Evolutionary conservation across 2,329 filamentous ascomycete species (phyloP).

Genomic region (Aureobasidium melanogenum): DNA sequence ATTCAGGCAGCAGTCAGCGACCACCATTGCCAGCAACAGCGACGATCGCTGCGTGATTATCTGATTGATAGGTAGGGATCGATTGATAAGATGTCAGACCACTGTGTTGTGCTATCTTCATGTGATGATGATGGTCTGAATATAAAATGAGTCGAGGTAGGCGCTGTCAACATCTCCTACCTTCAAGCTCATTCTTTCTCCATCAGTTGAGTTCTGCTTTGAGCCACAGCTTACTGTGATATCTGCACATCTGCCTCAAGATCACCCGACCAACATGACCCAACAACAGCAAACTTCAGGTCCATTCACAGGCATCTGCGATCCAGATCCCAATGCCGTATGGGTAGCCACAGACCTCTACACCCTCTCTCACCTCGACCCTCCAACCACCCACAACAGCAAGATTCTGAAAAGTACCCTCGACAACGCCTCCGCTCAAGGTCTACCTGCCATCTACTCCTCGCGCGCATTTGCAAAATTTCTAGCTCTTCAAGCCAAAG

Average conservation of each 20-base stretch:
- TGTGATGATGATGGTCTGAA: neutral
- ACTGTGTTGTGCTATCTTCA: neutral
- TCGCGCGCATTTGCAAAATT: slow-evolving; percentile 28
- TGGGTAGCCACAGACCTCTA: slow-evolving; percentile 22
- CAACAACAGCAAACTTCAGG: neutral
- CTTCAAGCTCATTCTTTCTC: neutral
- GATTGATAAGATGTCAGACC: no score
- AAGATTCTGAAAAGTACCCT: slow-evolving; percentile 8
- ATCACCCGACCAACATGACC: neutral
- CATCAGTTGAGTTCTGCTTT: neutral
- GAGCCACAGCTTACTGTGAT: neutral
- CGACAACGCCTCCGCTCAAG: slow-evolving; percentile 3
- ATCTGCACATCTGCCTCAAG: neutral
- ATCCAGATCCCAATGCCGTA: neutral
- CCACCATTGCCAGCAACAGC: neutral
- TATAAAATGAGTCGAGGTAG: neutral
- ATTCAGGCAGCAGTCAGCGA: neutral
- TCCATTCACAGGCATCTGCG: neutral
- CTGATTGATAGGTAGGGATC: neutral
- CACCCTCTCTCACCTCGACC: slow-evolving; percentile 24
- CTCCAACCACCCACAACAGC: neutral
- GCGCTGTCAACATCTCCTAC: neutral
- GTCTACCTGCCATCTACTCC: slow-evolving; percentile 28
- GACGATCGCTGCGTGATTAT: neutral
- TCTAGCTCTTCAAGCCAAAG: slow-evolving; percentile 29